A percentile compares a stretch with the other conserved stretches of the same genome.
phyloP scores from a whole-genome alignment of 1,284 basidiomycete genomes.

The Leccinum pallidistipes region DNA sequence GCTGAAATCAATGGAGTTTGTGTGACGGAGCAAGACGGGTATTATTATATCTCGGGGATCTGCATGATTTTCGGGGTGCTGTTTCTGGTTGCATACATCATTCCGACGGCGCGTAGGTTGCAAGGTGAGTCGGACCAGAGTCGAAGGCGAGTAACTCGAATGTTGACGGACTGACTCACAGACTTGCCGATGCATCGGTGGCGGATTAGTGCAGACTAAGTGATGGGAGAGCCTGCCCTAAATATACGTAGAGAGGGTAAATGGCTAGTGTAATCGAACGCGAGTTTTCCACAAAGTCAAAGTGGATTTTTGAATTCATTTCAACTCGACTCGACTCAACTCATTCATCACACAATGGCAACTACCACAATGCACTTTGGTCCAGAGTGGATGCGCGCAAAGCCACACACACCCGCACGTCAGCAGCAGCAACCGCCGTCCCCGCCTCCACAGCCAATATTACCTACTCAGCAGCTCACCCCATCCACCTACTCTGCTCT shows the following conservation, averaged over 20 bases:
- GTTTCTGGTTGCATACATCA: conserved; percentile 76
- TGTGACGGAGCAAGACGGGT: conserved; percentile 86
- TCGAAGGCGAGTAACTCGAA: background rate
- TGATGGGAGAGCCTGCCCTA: conserved; percentile 31
- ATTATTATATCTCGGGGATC: conserved; percentile 82
- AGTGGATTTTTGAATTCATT: conserved; percentile 16
- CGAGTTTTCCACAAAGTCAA: conserved; percentile 26
- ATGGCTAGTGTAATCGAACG: conserved; percentile 18
- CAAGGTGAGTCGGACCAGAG: conserved; percentile 64
- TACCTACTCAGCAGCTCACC: conserved; percentile 45
- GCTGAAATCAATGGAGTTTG: conserved; percentile 78
- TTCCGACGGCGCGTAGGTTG: conserved; percentile 81
- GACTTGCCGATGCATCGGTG: conserved; percentile 40
- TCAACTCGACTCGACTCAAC: background rate
- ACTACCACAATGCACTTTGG: conserved; percentile 81
- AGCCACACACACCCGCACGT: conserved; percentile 58
- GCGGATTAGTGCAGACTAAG: conserved; percentile 29
- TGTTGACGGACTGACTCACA: conserved; percentile 21
- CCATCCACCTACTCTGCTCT: conserved; percentile 80
- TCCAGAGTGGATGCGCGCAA: conserved; percentile 87
- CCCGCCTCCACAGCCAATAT: conserved; percentile 48
- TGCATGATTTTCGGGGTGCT: conserved; percentile 78
- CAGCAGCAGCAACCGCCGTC: conserved; percentile 52
- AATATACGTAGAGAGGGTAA: conserved; percentile 18
- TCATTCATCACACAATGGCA: conserved; percentile 52